Base-by-base conservation (phyloP, 768 basidiomycete genomes). In the Suillus americanus region DNA sequence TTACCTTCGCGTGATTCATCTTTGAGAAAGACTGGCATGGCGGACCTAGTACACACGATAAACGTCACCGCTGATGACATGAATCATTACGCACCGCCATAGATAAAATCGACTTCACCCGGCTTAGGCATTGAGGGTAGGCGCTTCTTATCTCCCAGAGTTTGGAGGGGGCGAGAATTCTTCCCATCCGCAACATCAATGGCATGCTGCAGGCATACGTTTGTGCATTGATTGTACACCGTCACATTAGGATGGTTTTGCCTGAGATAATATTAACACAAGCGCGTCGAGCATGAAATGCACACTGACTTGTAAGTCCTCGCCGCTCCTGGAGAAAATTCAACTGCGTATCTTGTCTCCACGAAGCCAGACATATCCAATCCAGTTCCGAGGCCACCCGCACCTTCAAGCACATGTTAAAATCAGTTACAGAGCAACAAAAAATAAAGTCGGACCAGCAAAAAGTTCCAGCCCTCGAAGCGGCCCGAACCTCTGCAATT, bases 21-120 rank as follows among this genome's bases (percentile, higher is more conserved):
- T 75, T 69, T 65, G 86, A 88, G 68, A 91, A 92, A 3, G 87
- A 83, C 67, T 92, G 91, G 69, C 91, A 92, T 14, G 91, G 91
- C 4, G 90, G 89, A 3, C 90, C 90, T 90, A 63, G 8, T 3
- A 60, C 66, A 33, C 38, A 41, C 9, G 28, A 6, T 51, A 60
- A 41, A 56, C 37, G 25, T 62, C 14, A 62, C 38, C 30, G 14
- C 14, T 57, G 20, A 62, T 18, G 23, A 41, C 20, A 41, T 12
- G 28, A 41, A 59, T 46, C 54, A 68, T 48, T 20, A 74, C 82
- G 55, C 75, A 88, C 90, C 89, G 64, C 91, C 89, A 73, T 82
- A 89, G n/a, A 92, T 85, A 62, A 92, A 83, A 67, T 90, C 89
- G 3, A 90, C 83, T 16, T 86, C 84, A 5, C 82, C 83, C 45